Base-by-base conservation (phyloP, 78 protist genomes). In the Speleostelium caveatum region DNA sequence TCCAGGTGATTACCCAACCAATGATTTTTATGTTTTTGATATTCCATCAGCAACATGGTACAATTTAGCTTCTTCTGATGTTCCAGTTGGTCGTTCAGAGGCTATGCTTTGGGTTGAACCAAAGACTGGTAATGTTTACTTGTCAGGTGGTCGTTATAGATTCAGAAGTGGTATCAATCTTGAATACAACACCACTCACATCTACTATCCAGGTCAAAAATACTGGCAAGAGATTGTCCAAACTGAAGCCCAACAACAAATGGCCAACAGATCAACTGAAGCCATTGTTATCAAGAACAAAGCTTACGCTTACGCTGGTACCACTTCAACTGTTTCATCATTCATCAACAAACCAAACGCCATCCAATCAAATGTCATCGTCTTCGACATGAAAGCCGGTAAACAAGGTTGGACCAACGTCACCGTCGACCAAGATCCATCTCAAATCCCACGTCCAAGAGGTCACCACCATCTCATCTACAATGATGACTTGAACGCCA, bases 191-290 rank as follows among this genome's bases (percentile, higher is more conserved):
- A n/a, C 55, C 1, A 74, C 83, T 0, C 14, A 26, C 8, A 17
- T 28, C 16, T 74, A 74, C 26, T 28, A 59, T 38, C 42, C 51
- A 38, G 63, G 3, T 16, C 24, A 17, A 0, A 21, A 26, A 0
- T 8, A 8, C 0, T 74, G 83, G 83, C 1, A 2, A 1, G 38
- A 55, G 24, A n/a, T 74, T 5, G 2, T n/a, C 7, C 83, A 74
- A 58, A 38, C 69, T 14, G 1, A 4, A 16, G 24, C 22, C 5
- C 83, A 74, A 58, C 83, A 74, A 74, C 19, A 58, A 0, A 14
- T 60, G 14, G 69, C 83, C 19, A 74, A 74, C 32, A 60, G 83
- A 56, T 74, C 83, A n/a, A 58, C 67, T 39, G 83, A 74, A 38
- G 71, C 71, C 0, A 61, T 21, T 17, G 51, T 26, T 1, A 30